These are phyloP conservation scores for Soucietia sequanensis DNA, from an alignment of 805 yeast genomes.

Conservation along the genomic window DNA sequence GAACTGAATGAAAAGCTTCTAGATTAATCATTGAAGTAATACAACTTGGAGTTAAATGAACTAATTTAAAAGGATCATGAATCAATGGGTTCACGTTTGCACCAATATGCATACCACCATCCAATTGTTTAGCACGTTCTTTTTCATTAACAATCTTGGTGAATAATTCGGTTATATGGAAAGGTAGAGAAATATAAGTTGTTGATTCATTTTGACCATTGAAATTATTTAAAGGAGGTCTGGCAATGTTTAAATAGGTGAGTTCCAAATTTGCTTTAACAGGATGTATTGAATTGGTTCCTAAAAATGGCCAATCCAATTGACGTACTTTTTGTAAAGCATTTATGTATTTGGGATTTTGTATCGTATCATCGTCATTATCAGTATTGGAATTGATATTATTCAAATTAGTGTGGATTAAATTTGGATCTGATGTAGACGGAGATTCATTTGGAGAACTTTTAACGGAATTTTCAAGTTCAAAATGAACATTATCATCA, in stretches of 20 bases:
- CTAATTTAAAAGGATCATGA: constrained; percentile 52
- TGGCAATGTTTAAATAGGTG: constrained; percentile 33
- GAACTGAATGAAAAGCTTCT: constrained; percentile 7
- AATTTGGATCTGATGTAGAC: constrained; percentile 9
- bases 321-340: neutral
- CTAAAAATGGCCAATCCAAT: constrained; percentile 26
- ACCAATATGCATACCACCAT: constrained; percentile 49
- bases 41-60: constrained; percentile 58
- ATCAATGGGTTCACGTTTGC: constrained; percentile 52
- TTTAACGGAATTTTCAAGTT: constrained; percentile 16
- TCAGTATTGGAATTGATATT: constrained; percentile 3
- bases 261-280: constrained; percentile 16
- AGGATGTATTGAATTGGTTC: constrained; percentile 6
- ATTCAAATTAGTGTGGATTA: constrained; percentile 1
- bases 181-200: constrained; percentile 53
- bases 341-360: neutral
- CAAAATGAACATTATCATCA: constrained; percentile 34
- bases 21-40: constrained; percentile 21
- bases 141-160: constrained; percentile 30
- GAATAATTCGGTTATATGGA: constrained; percentile 45
- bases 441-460: constrained; percentile 6
- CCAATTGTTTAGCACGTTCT: constrained; percentile 35
- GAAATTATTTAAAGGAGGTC: constrained; percentile 29
- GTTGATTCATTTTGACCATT: constrained; percentile 40
- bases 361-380: neutral